A percentile compares a stretch with the other conserved stretches of the same genome.
These are phyloP conservation scores for Sphagnum magellanicum DNA, from an alignment of 228 moss, liverwort and hornwort species.

Conservation along the genomic window DNA sequence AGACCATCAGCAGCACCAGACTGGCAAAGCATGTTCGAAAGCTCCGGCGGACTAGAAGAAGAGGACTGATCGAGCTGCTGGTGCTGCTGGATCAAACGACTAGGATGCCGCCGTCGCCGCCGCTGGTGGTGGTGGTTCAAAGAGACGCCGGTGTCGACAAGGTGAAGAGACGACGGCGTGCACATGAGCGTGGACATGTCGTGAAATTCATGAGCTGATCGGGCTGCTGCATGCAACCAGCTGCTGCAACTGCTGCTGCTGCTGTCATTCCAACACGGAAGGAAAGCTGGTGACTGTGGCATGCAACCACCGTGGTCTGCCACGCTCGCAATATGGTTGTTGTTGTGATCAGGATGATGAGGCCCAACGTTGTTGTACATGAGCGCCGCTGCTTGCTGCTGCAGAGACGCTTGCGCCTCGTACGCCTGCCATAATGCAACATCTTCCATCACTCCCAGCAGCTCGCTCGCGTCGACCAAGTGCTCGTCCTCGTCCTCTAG, in stretches of 20 bases:
- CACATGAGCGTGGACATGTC: constrained; percentile 22
- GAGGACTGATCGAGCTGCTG: too few relatives aligned
- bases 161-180: background rate
- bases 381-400: constrained; percentile 11
- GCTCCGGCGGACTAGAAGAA: too few relatives aligned
- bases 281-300: constrained; percentile 16
- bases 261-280: constrained; percentile 10
- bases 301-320: background rate
- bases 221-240: constrained; percentile 8
- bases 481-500: background rate
- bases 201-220: constrained; percentile 18
- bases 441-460: constrained; percentile 27
- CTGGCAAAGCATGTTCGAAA: too few relatives aligned
- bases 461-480: background rate
- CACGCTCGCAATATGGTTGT: constrained; percentile 10
- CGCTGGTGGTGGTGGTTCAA: too few relatives aligned
- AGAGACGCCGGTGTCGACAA: constrained; percentile 7
- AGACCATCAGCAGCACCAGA: too few relatives aligned
- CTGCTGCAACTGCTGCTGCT: background rate
- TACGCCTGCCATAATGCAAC: constrained; percentile 27
- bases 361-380: constrained; percentile 15
- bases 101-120: too few relatives aligned
- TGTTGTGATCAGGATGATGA: too few relatives aligned
- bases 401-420: constrained; percentile 19
- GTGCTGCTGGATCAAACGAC: too few relatives aligned